Evolutionary conservation across 306 rosid genomes (phyloP), one percentile per base, ranked within the genome.

Genomic region (Rosa lucieae): DNA sequence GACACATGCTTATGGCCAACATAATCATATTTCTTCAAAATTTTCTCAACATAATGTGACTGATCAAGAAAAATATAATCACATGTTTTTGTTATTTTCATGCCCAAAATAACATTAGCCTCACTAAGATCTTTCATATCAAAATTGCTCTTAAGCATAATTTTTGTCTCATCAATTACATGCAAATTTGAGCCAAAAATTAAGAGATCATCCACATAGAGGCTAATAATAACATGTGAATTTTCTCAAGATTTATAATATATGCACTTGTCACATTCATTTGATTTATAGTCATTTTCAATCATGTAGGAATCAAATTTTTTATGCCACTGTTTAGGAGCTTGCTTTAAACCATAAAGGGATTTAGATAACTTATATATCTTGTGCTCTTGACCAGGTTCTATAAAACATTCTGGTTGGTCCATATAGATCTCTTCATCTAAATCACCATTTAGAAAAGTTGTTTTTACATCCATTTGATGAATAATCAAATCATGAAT

Each of bases 1-100:
- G 48, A 14, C 7, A 11, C 67, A 35, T 52, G 32, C 11, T 26
- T 13, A 1, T 9, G 2, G 7, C 10, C 59, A 48, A 71, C 9
- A 23, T 21, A 47, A 70, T 48, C 5, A 26, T 71, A 71, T 13
- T 3, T 23, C 23, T 1, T 13, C 17, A 46, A 46, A 3, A n/a
- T 62, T 76, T 75, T 76, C 71, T 62, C 61, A 63, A 63, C 21
- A 32, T 46, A 44, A 47, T 76, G 72, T 48, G 29, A 76, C 26
- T 76, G 14, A 48, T 35, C 73, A 48, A 65, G 73, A 48, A 76
- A 65, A 62, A 65, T 48, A 35, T 1, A 21, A 48, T 76, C 10
- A 47, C 62, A 74, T 37, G 23, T 63, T 76, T 49, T 35, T 46
- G 40, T 76, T 13, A 65, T 65, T 76, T 44, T 65, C 49, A 47